phyloP scores from a whole-genome alignment of 345 rosid species.

The Arabidopsis arenosa region DNA sequence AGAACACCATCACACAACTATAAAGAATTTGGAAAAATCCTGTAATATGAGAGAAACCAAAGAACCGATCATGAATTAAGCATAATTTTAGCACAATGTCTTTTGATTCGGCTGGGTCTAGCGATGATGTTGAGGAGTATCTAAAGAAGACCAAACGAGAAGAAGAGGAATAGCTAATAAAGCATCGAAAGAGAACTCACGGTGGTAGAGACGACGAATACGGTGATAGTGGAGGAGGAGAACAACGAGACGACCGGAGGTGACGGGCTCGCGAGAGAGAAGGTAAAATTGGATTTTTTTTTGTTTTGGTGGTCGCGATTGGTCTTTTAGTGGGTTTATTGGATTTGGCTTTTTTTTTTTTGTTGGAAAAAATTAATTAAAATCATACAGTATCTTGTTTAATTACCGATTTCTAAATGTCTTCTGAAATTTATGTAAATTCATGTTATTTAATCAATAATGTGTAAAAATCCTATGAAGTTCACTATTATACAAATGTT shows the following conservation, averaged over 20 bases:
- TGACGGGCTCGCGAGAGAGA: background rate
- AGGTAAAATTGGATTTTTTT: background rate
- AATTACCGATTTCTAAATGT: too few species aligned
- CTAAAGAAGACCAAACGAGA: background rate
- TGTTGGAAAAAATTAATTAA: too few species aligned
- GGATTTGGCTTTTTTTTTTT: too few species aligned
- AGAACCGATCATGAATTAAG: background rate
- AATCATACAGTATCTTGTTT: too few species aligned
- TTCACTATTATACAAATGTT: too few species aligned
- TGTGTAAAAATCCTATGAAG: too few species aligned
- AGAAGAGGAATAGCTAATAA: background rate
- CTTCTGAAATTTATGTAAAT: too few species aligned
- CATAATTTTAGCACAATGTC: background rate
- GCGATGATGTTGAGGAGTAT: background rate
- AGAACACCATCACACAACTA: background rate
- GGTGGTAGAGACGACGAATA: constrained; percentile 10
- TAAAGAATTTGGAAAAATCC: background rate
- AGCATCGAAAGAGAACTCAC: constrained; percentile 21
- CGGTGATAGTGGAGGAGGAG: constrained; percentile 7
- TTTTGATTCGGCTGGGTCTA: background rate
- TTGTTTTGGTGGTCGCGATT: background rate
- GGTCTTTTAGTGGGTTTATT: background rate
- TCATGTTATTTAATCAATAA: too few species aligned
- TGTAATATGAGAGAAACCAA: background rate
- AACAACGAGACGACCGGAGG: constrained; percentile 6